phyloP scores from a whole-genome alignment of 1,284 basidiomycete species.

The Coniferiporia sulphurascens region DNA sequence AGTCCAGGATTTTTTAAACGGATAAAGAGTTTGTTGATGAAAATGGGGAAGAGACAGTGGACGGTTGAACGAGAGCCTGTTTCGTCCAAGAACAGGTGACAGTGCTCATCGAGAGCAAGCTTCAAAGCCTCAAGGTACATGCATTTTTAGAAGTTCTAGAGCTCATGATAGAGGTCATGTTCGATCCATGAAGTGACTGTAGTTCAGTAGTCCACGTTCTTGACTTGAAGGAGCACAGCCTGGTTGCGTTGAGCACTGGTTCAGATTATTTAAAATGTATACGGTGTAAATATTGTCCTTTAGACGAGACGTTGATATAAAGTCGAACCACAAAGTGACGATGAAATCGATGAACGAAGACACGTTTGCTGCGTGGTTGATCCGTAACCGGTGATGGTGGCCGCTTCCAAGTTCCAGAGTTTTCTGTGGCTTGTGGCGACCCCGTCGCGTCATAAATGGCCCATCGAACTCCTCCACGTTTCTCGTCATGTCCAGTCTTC shows the following conservation, averaged over 20 bases:
- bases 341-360: neutral
- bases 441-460: neutral
- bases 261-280: too few relatives aligned
- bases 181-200: neutral
- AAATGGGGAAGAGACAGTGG: neutral
- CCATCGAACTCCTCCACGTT: neutral
- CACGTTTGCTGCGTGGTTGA: neutral
- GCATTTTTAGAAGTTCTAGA: neutral
- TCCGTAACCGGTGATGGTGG: neutral
- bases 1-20: neutral
- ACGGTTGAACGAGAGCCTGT: neutral
- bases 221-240: neutral
- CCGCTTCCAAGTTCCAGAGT: constrained; percentile 3
- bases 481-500: constrained; percentile 1
- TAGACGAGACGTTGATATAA: too few relatives aligned
- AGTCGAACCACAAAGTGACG: too few relatives aligned
- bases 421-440: neutral
- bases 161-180: neutral
- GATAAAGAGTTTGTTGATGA: neutral
- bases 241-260: too few relatives aligned
- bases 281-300: too few relatives aligned
- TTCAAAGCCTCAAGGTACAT: constrained; percentile 3
- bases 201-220: neutral
- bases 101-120: neutral
- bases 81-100: neutral